These are phyloP conservation scores for Ogataea nakhonphanomensis DNA, from an alignment of 805 yeast genomes.

Conservation along the genomic window DNA sequence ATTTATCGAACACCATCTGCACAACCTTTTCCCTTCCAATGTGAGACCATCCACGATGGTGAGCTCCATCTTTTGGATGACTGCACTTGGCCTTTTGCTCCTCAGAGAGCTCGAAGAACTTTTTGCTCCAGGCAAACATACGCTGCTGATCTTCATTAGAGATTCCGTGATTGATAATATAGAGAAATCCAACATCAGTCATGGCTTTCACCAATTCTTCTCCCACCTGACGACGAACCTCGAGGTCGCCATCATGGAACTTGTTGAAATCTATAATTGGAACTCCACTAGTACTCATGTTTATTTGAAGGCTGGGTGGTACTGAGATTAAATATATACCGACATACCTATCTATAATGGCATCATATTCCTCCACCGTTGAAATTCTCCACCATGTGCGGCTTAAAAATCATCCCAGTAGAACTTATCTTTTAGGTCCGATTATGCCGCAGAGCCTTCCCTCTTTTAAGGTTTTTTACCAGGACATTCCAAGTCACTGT, in stretches of 20 bases:
- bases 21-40: constrained; percentile 25
- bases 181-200: constrained; percentile 25
- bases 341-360: not conserved
- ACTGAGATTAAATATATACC: not conserved
- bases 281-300: constrained; percentile 10
- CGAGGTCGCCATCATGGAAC: constrained; percentile 25
- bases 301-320: not conserved
- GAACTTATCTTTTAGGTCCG: not conserved
- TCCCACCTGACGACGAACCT: constrained; percentile 23
- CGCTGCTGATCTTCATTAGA: constrained; percentile 13
- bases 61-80: constrained; percentile 21
- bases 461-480: constrained; percentile 26
- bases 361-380: constrained; percentile 2
- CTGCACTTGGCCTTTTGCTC: constrained; percentile 25
- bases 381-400: constrained; percentile 7
- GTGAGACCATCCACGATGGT: constrained; percentile 28
- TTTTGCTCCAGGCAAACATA: constrained; percentile 21
- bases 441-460: not conserved
- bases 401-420: not conserved
- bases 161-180: constrained; percentile 23
- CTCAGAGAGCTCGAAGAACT: constrained; percentile 25
- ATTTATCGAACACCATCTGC: constrained; percentile 22
- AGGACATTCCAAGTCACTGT: constrained; percentile 32
- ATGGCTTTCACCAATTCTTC: constrained; percentile 26
- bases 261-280: constrained; percentile 31